phyloP scores from a whole-genome alignment of 805 yeast genomes.

The Kluyveromyces starmeri region DNA sequence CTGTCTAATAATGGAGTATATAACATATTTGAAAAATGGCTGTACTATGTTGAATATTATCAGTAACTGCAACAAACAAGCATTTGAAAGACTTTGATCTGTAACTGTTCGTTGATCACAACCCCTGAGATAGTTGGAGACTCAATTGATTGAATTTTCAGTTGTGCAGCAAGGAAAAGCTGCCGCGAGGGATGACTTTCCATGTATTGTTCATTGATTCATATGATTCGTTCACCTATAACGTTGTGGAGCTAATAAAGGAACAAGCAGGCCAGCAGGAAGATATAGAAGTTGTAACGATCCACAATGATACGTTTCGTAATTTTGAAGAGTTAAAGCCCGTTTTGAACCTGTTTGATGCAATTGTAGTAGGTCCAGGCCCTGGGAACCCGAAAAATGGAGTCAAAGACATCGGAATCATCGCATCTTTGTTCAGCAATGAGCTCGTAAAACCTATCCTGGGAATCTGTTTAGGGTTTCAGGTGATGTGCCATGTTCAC shows the following conservation, averaged over 20 bases:
- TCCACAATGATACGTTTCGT: constrained; percentile 32
- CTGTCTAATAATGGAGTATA: too few species aligned
- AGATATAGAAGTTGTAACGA: constrained; percentile 27
- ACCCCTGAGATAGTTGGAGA: too few species aligned
- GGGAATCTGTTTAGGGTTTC: constrained; percentile 93
- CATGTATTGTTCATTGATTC: constrained; percentile 56
- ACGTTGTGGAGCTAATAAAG: constrained; percentile 56
- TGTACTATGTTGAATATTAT: too few species aligned
- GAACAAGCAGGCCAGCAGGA: constrained; percentile 28
- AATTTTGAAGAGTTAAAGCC: constrained; percentile 29
- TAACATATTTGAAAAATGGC: too few species aligned
- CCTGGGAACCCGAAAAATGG: constrained; percentile 78
- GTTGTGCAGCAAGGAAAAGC: too few species aligned
- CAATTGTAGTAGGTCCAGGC: constrained; percentile 89
- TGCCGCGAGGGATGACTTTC: constrained; percentile 11
- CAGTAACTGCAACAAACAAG: too few species aligned
- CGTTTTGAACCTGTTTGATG: constrained; percentile 50
- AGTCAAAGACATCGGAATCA: constrained; percentile 58
- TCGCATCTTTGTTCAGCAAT: constrained; percentile 45
- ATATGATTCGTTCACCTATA: constrained; percentile 90
- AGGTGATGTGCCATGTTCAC: constrained; percentile 56
- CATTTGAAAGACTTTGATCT: too few species aligned
- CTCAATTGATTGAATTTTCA: too few species aligned
- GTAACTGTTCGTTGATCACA: too few species aligned
- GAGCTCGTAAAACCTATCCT: constrained; percentile 49